phyloP scores from a whole-genome alignment of 257 asterid genomes.

The Rauvolfia tetraphylla region DNA sequence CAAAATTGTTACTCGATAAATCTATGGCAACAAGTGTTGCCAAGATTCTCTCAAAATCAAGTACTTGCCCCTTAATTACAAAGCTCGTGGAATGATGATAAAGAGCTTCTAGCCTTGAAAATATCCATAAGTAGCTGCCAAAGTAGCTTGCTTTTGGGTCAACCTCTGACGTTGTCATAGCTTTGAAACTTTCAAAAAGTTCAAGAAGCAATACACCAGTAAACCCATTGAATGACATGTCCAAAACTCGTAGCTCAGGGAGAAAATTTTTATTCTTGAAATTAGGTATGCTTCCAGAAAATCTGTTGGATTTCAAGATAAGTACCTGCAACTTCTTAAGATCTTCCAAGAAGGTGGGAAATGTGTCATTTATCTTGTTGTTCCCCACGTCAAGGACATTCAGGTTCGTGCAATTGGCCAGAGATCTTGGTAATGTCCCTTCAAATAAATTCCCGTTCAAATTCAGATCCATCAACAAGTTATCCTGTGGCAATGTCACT shows the following conservation, averaged over 20 bases:
- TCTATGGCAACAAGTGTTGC: background rate
- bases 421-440: constrained; percentile 7
- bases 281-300: background rate
- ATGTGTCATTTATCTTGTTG: constrained; percentile 5
- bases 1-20: background rate
- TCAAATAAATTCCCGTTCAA: constrained; percentile 1
- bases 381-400: constrained; percentile 36
- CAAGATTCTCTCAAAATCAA: too few species aligned
- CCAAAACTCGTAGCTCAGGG: background rate
- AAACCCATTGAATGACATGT: background rate
- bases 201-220: background rate
- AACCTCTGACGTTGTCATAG: background rate
- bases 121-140: too few species aligned
- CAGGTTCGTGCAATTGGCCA: constrained; percentile 35
- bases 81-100: background rate
- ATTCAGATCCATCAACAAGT: background rate
- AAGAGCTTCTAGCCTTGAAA: too few species aligned
- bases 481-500: background rate
- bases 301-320: constrained; percentile 11
- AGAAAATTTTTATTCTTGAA: background rate
- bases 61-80: background rate
- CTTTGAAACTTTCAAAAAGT: background rate
- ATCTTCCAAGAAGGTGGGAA: background rate
- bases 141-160: background rate
- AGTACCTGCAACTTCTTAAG: background rate